Evolutionary conservation across 805 yeast genomes (phyloP).

Genomic region (Dipodascus albidus): DNA sequence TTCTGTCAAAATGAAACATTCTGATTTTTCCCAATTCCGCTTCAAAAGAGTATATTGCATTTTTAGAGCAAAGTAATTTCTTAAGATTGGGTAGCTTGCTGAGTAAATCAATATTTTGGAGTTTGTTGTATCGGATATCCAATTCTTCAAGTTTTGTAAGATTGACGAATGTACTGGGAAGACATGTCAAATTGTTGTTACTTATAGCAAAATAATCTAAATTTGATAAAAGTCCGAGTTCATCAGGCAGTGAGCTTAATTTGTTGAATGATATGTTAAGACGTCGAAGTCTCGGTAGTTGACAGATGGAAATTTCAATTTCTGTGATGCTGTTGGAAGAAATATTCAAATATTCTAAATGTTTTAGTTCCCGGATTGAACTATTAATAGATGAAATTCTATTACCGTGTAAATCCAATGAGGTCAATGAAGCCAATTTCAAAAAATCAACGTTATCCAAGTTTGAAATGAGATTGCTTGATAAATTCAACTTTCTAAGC

Average conservation of each 20-base stretch:
- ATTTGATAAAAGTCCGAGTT: constrained; percentile 45
- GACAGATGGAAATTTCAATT: constrained; percentile 50
- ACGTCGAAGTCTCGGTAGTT: constrained; percentile 45
- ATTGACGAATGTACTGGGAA: constrained; percentile 43
- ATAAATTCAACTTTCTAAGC: constrained; percentile 57
- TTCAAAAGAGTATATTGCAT: constrained; percentile 59
- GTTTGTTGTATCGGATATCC: constrained; percentile 61
- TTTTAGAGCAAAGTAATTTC: constrained; percentile 63
- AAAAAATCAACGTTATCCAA: constrained; percentile 43
- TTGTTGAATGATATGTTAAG: constrained; percentile 78
- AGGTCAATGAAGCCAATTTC: constrained; percentile 41
- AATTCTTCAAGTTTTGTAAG: constrained; percentile 52
- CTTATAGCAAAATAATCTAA: constrained; percentile 63
- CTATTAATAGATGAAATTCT: constrained; percentile 53
- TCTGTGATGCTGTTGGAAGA: constrained; percentile 59
- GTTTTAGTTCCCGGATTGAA: constrained; percentile 41
- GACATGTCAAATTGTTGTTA: constrained; percentile 48
- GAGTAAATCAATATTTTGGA: constrained; percentile 42
- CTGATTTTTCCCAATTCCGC: constrained; percentile 52
- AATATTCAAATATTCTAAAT: constrained; percentile 51
- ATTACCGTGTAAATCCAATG: constrained; percentile 63
- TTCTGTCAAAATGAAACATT: constrained; percentile 63
- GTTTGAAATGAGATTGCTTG: constrained; percentile 53
- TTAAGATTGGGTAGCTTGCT: constrained; percentile 52
- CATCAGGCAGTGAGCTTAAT: constrained; percentile 46